Evolutionary conservation across 192 early-diverging fungal species (phyloP).

Genomic region (Physocladia obscura): DNA sequence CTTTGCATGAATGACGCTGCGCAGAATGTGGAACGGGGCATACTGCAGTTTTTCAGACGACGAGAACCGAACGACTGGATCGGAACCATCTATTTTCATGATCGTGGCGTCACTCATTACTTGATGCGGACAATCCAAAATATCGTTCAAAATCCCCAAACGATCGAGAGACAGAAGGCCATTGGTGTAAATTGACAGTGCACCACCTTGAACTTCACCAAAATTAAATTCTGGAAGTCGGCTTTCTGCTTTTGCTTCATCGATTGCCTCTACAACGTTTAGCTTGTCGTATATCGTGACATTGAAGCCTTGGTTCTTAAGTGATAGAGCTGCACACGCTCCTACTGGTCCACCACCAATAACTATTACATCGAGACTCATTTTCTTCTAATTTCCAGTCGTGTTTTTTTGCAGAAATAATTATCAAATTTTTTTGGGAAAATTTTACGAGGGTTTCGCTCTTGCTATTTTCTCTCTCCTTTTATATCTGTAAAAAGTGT

Average conservation of each 20-base stretch:
- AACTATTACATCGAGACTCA: not conserved
- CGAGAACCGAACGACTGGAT: not conserved
- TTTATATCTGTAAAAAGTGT: no score
- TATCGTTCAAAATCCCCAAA: not conserved
- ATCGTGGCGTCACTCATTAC: not conserved
- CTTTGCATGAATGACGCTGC: not conserved
- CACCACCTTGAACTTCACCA: slow-evolving; percentile 5
- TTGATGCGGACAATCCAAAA: not conserved
- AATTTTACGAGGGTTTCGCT: no score
- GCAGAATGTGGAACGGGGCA: slow-evolving; percentile 1
- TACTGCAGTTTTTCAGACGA: not conserved
- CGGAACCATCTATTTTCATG: not conserved
- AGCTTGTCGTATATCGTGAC: not conserved
- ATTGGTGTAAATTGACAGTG: not conserved
- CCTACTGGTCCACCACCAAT: slow-evolving; percentile 3
- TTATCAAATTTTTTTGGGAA: no score
- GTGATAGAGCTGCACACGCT: not conserved
- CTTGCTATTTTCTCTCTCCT: no score
- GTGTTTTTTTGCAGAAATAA: no score
- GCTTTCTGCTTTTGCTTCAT: not conserved
- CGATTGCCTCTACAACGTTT: not conserved
- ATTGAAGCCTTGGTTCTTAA: slow-evolving; percentile 10
- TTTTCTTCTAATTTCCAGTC: no score
- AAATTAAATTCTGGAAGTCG: not conserved
- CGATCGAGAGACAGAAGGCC: not conserved